phyloP scores from a whole-genome alignment of 2,329 filamentous ascomycete species.

The Zasmidium citrigriseum region DNA sequence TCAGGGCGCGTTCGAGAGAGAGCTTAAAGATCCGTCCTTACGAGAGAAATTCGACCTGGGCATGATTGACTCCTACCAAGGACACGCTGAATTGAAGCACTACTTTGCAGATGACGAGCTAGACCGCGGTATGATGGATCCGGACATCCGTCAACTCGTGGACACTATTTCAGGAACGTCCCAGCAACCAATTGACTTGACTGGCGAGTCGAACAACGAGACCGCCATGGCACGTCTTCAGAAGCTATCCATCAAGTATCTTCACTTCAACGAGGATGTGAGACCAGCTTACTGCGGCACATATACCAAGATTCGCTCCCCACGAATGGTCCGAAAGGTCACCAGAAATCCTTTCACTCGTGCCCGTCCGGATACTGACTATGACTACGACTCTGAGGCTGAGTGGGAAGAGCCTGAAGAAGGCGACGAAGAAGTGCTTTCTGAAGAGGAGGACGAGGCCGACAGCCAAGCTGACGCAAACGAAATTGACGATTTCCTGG shows the following conservation, averaged over 20 bases:
- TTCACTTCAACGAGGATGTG: slow-evolving; percentile 64
- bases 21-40: slow-evolving; percentile 30
- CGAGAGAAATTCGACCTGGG: slow-evolving; percentile 35
- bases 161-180: slow-evolving; percentile 47
- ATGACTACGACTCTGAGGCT: slow-evolving; percentile 82
- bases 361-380: slow-evolving; percentile 65
- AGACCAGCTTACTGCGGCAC: slow-evolving; percentile 72
- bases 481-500: slow-evolving; percentile 87
- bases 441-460: slow-evolving; percentile 66
- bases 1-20: slow-evolving; percentile 31
- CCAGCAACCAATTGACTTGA: slow-evolving; percentile 46
- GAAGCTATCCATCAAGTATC: slow-evolving; percentile 62
- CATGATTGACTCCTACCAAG: slow-evolving; percentile 21
- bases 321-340: slow-evolving; percentile 45
- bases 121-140: slow-evolving; percentile 24
- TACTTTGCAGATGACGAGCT: slow-evolving; percentile 17
- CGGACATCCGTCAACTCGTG: slow-evolving; percentile 35
- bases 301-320: slow-evolving; percentile 60
- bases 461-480: slow-evolving; percentile 76
- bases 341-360: slow-evolving; percentile 57
- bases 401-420: slow-evolving; percentile 77
- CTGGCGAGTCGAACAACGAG: slow-evolving; percentile 29
- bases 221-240: slow-evolving; percentile 25
- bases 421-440: slow-evolving; percentile 67
- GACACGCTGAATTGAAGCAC: slow-evolving; percentile 11